Evolutionary conservation across 805 yeast species (phyloP), one percentile per base, ranked within the genome.

Genomic region (Kregervanrija pseudodelftensis): DNA sequence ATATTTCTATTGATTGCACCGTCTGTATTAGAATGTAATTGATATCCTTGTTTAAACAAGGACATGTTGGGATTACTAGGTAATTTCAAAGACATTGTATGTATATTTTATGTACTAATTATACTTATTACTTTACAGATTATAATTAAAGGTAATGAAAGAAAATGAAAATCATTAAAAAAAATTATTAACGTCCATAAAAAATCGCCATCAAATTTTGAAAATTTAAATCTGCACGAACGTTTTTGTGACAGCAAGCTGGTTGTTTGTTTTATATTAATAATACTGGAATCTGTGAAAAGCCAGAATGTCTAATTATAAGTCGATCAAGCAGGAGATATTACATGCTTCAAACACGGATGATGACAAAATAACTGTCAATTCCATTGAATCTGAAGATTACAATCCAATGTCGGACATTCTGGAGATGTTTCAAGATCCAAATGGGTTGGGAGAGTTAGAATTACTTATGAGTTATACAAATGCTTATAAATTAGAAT

Each of bases 41-140:
- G 88, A 68, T 90, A 91, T 15, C 99, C 99, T 63, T 87, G 95
- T 64, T 93, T 93, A 73, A 93, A 93, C 41, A 93, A 77, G 45
- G 96, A 96, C 34, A 95, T 77, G 53, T 86, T 85, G 38, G 98
- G 98, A 41, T 95, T 95, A 55, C 79, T 80, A 33, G 99, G 99
- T 50, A 93, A 70, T 68, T 85, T 85, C 45, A 93, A 72, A 42
- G 96, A 87, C 97, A 91, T 91, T 22, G 28, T 22, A 22, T 22
- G 33, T n/a, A 38, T 37, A 30, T 15, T 13, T 15, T 34, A 11
- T 33, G 31, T 11, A n/a, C 17, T 5, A 15, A 31, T 30, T 15
- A 36, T 11, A n/a, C 14, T 14, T 5, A 31, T 30, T 15, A 36
- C 11, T 36, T 13, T 36, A 11, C 22, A 16, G 30, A n/a, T 17